Evolutionary conservation across 495 filamentous ascomycete species (phyloP), one percentile per base, ranked within the genome.

Genomic region (Penicillium pancosmium): DNA sequence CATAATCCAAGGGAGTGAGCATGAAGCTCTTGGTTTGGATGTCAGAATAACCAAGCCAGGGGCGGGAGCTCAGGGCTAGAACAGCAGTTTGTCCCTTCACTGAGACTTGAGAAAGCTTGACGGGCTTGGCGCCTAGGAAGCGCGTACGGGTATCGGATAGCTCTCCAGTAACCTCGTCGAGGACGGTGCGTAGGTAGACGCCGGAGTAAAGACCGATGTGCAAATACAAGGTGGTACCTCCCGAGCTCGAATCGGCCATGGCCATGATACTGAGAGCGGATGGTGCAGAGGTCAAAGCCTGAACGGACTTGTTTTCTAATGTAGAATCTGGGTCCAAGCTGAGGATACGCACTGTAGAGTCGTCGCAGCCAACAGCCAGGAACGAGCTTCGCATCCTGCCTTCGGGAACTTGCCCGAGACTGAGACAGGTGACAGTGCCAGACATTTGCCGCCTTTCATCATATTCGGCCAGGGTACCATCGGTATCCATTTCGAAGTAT

Each of bases 151-250:
- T 97, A 70, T 97, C 94, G 2, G 92, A 93, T 25, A 98, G 79
- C 66, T 97, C 94, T 50, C 95, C 95, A 1, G 92, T 97, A 12
- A 93, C 81, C 63, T 97, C 96, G 67, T 98, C 95, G 27, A 99
- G 74, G 16, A 96, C 90, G 0, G 95, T 96, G 40, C 95, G 84
- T 19, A 99, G 81, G 69, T 99, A 99, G 5, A 98, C 91, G 18
- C 95, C 95, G 15, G 92, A 96, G 69, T 93, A 89, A 16, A 99
- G 82, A 43, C 95, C 95, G 52, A 99, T 97, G 63, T 99, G 95
- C 16, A 98, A 79, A 68, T 94, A 97, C 4, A 94, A 79, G 3
- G 92, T 95, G 8, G 84, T 88, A 21, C 91, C 91, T 23, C 82
- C 84, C 2, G 84, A 86, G 38, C 82, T 85, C n/a, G 92, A 93